These are phyloP conservation scores for Ascochyta fabae DNA, from an alignment of 2,329 filamentous ascomycete genomes.

Conservation along the genomic window DNA sequence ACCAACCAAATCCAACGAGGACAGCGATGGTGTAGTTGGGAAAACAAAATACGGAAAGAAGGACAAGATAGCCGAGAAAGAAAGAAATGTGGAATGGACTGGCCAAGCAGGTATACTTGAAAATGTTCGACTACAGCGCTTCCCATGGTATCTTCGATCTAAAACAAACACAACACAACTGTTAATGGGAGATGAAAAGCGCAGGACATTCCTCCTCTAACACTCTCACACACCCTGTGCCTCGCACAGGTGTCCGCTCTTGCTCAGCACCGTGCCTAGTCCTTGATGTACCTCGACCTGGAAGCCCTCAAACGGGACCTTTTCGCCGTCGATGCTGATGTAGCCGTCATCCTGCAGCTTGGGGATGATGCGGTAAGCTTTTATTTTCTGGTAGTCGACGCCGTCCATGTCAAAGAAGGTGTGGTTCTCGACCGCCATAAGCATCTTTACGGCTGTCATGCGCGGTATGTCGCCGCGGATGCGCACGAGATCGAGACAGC, in stretches of 20 bases:
- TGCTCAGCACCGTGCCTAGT: constrained; percentile 84
- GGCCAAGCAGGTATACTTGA: no score
- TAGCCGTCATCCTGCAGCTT: constrained; percentile 68
- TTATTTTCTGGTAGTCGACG: constrained; percentile 82
- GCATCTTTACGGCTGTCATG: constrained; percentile 69
- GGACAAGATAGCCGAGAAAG: no score
- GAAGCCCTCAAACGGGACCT: constrained; percentile 83
- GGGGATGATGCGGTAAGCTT: constrained; percentile 85
- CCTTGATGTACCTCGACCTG: constrained; percentile 88
- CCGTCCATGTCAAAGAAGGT: constrained; percentile 80
- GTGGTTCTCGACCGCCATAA: constrained; percentile 74
- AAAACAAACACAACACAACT: background rate
- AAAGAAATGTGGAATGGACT: no score
- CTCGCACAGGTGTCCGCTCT: constrained; percentile 74
- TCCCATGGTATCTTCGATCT: constrained; percentile 9
- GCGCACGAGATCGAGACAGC: constrained; percentile 82
- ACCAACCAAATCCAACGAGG: no score
- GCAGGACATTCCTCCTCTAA: background rate
- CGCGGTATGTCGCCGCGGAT: constrained; percentile 78
- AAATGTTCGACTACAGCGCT: no score
- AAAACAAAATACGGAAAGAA: no score
- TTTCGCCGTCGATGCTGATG: constrained; percentile 94
- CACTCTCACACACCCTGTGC: constrained; percentile 48
- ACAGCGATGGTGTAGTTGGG: no score
- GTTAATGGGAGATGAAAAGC: no score